Conservation (phyloP, 352 stramenopile species). For the Saprolegnia diclina region DNA sequence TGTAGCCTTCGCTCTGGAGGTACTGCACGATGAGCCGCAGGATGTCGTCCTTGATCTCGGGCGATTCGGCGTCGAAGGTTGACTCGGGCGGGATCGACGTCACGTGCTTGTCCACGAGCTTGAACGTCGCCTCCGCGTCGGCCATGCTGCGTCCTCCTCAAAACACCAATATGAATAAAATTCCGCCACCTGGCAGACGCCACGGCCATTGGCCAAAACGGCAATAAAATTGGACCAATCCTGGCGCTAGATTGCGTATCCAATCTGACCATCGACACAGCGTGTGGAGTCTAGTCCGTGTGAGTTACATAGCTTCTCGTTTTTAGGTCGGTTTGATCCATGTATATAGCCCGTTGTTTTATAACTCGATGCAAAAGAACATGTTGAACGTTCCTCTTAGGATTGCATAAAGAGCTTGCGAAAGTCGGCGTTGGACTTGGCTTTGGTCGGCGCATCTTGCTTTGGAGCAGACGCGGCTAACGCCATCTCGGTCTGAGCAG, state of each 20-base stretch:
- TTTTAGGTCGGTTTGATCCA: too few relatives aligned
- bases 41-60: conserved; percentile 80
- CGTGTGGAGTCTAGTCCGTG: too few relatives aligned
- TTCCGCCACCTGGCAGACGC: not conserved
- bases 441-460: not conserved
- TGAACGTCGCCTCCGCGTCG: conserved; percentile 18
- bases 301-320: too few relatives aligned
- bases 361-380: too few relatives aligned
- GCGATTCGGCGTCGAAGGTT: conserved; percentile 65
- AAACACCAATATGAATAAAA: not conserved
- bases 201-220: not conserved
- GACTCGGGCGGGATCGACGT: conserved; percentile 71
- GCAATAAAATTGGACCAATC: not conserved
- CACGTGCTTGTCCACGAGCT: conserved; percentile 66
- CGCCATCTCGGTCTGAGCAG: not conserved
- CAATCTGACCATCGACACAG: too few relatives aligned
- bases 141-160: not conserved
- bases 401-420: conserved; percentile 13
- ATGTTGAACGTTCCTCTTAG: too few relatives aligned
- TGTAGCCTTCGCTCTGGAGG: conserved; percentile 72
- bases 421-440: conserved; percentile 24
- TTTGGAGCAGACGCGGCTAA: not conserved
- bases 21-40: conserved; percentile 85
- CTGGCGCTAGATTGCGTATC: too few relatives aligned
- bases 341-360: too few relatives aligned